A percentile compares a stretch with the other conserved stretches of the same genome.
These are phyloP conservation scores for Calocybe cyanea DNA, from an alignment of 768 basidiomycete species.

Conservation along the genomic window DNA sequence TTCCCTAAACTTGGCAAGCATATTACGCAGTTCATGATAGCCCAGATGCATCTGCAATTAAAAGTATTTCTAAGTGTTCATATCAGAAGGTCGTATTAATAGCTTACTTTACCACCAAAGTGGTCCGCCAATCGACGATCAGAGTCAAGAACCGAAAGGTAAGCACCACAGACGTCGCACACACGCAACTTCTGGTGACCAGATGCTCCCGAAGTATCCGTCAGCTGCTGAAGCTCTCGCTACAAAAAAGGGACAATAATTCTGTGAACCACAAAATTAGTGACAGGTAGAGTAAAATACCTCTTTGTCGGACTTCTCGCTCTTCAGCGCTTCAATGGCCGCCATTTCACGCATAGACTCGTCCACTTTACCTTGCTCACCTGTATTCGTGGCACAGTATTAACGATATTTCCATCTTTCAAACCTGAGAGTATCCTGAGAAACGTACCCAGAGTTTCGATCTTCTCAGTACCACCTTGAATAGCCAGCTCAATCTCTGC, in stretches of 20 bases:
- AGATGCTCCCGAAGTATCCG: conserved; percentile 96
- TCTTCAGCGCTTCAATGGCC: conserved; percentile 96
- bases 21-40: conserved; percentile 95
- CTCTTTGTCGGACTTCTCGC: conserved; percentile 95
- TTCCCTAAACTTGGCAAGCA: conserved; percentile 87
- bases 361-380: conserved; percentile 98
- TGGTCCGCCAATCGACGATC: conserved; percentile 98
- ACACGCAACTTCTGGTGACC: conserved; percentile 99
- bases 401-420: too few species aligned
- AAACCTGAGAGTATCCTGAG: conserved; percentile 18
- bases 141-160: conserved; percentile 95
- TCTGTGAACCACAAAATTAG: conserved; percentile 10
- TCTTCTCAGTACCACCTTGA: conserved; percentile 98
- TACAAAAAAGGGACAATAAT: conserved; percentile 30
- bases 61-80: conserved; percentile 20
- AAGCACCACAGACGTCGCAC: conserved; percentile 99
- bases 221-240: conserved; percentile 93
- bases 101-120: conserved; percentile 95
- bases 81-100: conserved; percentile 11
- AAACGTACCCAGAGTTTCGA: conserved; percentile 76
- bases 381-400: conserved; percentile 32
- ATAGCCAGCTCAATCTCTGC: conserved; percentile 99
- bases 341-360: conserved; percentile 98
- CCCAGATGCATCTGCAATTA: conserved; percentile 90
- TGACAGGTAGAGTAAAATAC: conserved; percentile 29